phyloP scores from a whole-genome alignment of 805 yeast species.

The Suhomyces prunicola region DNA sequence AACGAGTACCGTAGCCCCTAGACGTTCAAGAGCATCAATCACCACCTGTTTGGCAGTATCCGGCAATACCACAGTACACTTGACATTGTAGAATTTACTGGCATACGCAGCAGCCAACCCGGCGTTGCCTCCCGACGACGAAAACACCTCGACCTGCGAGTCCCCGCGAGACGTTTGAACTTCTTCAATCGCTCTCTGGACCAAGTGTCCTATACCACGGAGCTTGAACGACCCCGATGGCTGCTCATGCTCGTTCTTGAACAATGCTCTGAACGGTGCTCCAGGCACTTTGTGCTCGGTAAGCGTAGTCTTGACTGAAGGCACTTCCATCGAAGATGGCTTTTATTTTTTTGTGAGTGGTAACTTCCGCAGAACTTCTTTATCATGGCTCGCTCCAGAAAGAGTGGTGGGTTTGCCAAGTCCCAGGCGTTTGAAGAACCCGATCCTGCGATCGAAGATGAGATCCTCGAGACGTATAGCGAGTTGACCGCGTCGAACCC shows the following conservation, averaged over 20 bases:
- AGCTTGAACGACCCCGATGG: conserved; percentile 14
- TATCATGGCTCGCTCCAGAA: not conserved
- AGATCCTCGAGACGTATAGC: conserved; percentile 33
- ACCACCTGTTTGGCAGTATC: conserved; percentile 15
- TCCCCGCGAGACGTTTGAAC: conserved; percentile 6
- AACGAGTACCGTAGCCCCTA: conserved; percentile 22
- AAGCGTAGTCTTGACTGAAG: conserved; percentile 5
- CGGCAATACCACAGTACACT: conserved; percentile 33
- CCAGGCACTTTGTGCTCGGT: not conserved
- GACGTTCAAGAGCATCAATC: conserved; percentile 14
- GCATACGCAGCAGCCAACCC: conserved; percentile 35
- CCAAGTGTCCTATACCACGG: conserved; percentile 11
- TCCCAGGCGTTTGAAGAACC: conserved; percentile 13
- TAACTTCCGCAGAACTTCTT: not conserved
- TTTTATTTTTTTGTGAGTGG: no score
- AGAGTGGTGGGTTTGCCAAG: not conserved
- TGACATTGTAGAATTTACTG: conserved; percentile 15
- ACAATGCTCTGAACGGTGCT: conserved; percentile 2
- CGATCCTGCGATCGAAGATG: conserved; percentile 27
- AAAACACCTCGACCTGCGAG: conserved; percentile 18
- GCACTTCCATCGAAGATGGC: not conserved
- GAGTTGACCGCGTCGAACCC: conserved; percentile 17
- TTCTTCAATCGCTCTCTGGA: not conserved
- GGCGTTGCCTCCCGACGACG: conserved; percentile 37
- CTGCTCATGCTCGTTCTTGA: conserved; percentile 12